Percentiles rank a stretch among this genome's conserved stretches.
Conservation (phyloP, 371 early-diverging fungal species). For the Choanephora cucurbitarum region DNA sequence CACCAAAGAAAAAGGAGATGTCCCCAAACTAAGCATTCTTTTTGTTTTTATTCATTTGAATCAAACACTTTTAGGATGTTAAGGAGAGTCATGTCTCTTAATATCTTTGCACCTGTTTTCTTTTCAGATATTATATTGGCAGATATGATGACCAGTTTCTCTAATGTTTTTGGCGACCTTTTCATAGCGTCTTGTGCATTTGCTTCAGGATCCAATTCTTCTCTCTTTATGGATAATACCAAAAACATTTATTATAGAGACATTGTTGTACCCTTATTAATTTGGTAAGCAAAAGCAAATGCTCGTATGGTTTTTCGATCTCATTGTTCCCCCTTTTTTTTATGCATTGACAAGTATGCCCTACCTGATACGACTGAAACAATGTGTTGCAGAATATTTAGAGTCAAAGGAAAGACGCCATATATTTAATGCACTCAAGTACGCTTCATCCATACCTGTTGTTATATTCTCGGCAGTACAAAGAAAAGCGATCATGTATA, state of each 20-base stretch:
- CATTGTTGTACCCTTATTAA: conserved; percentile 58
- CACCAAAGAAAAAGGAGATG: too few relatives aligned
- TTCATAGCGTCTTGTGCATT: conserved; percentile 59
- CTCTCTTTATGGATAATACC: conserved; percentile 30
- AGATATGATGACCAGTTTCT: conserved; percentile 91
- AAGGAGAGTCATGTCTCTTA: conserved; percentile 47
- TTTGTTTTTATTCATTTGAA: not conserved
- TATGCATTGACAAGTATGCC: conserved; percentile 59
- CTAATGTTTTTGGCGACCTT: conserved; percentile 84
- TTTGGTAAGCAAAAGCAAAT: conserved; percentile 49
- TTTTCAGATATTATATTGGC: conserved; percentile 89
- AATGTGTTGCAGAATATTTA: conserved; percentile 79
- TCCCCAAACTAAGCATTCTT: not conserved
- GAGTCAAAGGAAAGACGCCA: conserved; percentile 64
- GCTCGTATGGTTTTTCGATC: not conserved
- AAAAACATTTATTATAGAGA: conserved; percentile 50
- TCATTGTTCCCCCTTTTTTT: not conserved
- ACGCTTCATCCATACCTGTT: conserved; percentile 85
- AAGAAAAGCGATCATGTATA: conserved; percentile 47
- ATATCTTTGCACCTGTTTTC: conserved; percentile 60
- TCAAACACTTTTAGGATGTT: conserved; percentile 28
- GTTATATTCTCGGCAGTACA: conserved; percentile 73
- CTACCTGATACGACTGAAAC: conserved; percentile 83
- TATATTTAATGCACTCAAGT: conserved; percentile 86
- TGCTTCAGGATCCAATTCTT: conserved; percentile 37